Base-by-base conservation (phyloP, 441 rosid genomes). In the Corymbia citriodora region DNA sequence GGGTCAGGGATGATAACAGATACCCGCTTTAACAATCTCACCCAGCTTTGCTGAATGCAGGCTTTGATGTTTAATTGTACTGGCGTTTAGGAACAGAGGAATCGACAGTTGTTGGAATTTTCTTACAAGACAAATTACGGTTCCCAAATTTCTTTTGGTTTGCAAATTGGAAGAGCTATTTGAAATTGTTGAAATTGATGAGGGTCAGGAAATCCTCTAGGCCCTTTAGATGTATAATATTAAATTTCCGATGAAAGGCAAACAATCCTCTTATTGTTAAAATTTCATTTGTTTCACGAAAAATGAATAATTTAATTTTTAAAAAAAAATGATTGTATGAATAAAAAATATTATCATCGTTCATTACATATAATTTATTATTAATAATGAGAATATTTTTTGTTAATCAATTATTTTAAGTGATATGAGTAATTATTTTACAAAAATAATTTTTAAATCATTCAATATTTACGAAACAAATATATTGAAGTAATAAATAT, bases 401-500 rank as follows among this genome's bases (percentile, higher is more conserved):
- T 17, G 25, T 59, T 59, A 59, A 59, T 59, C 25, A 59, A 25
- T 59, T 59, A 25, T 59, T 59, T 59, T 1, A 59, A 59, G 14
- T 1, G 3, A 25, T 57, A 21, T 19, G 23, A 57, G 23, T 57
- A 10, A 57, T 57, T 9, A 21, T 57, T 57, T 21, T 21, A 57
- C 23, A 4, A 57, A 21, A 21, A 7, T 57, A 57, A 57, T 9
- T 19, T 57, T 57, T 5, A 57, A 21, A 57, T 15, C 0, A 57
- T 21, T 57, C 2, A 9, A 8, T 25, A 23, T 59, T 59, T 0
- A 1, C 3, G 0, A 59, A 59, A 59, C 14, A 25, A 25, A 25
- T 6, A 59, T 23, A 59, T 59, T 59, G 9, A 33, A 72, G 27
- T 2, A 11, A 3, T 10, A 18, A 33, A 72, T 33, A 25, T 18